phyloP scores from a whole-genome alignment of 2,329 filamentous ascomycete genomes.

The Bipolaris cookei region DNA sequence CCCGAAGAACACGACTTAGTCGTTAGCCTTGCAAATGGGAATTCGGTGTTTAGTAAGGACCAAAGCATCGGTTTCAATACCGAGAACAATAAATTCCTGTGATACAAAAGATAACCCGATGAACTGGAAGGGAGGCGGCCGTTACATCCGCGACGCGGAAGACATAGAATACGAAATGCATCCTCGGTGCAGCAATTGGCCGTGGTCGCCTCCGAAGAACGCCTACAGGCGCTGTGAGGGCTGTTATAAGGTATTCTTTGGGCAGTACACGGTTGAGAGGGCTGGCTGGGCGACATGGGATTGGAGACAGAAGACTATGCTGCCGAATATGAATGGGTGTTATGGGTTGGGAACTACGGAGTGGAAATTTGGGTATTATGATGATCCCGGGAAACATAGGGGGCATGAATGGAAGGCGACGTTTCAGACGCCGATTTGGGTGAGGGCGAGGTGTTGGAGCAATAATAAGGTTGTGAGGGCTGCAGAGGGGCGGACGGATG shows the following conservation, averaged over 20 bases:
- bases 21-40: neutral
- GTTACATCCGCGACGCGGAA: constrained; percentile 1
- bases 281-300: constrained; percentile 9
- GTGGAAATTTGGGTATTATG: constrained; percentile 9
- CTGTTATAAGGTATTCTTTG: constrained; percentile 1
- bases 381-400: neutral
- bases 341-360: constrained; percentile 8
- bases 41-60: neutral
- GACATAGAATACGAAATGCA: constrained; percentile 11
- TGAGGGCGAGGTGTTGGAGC: neutral
- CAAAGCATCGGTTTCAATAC: constrained; percentile 2
- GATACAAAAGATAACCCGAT: constrained; percentile 7
- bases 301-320: neutral
- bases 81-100: constrained; percentile 2
- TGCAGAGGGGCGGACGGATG: neutral
- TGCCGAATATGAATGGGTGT: constrained; percentile 9
- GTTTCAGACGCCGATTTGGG: neutral
- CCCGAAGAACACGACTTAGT: constrained; percentile 2
- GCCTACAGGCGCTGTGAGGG: constrained; percentile 8
- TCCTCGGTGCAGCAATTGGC: constrained; percentile 2
- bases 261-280: constrained; percentile 4
- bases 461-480: constrained; percentile 8
- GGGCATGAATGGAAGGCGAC: constrained; percentile 1
- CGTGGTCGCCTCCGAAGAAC: neutral
- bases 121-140: constrained; percentile 7